These are phyloP conservation scores for Pleomassaria siparia DNA, from an alignment of 2,329 filamentous ascomycete genomes.

Conservation along the genomic window DNA sequence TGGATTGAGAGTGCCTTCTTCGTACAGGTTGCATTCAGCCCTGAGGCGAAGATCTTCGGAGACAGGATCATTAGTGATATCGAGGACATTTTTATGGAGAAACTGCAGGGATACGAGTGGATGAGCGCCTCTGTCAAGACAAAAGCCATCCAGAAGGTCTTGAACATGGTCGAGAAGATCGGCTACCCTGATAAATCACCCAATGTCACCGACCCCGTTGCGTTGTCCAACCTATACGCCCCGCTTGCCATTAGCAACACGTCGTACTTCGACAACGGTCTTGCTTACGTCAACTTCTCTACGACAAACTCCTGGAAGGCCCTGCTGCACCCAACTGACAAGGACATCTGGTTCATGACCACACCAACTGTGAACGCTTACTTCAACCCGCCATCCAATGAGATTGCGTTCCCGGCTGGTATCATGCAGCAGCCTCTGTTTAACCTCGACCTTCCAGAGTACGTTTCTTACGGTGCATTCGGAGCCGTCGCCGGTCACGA, in stretches of 20 bases:
- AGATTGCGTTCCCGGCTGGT: neutral
- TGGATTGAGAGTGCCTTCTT: neutral
- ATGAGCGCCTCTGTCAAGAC: neutral
- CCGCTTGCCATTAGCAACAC: neutral
- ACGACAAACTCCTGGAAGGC: neutral
- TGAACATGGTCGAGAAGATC: conserved; percentile 1
- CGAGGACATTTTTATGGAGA: neutral
- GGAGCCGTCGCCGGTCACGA: neutral
- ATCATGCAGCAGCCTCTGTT: neutral
- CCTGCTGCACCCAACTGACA: neutral
- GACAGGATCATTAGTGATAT: neutral
- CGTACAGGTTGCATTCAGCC: neutral
- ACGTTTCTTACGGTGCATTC: neutral
- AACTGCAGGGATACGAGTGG: neutral
- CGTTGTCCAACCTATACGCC: neutral
- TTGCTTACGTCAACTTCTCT: neutral
- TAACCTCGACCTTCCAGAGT: neutral
- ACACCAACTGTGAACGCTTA: neutral
- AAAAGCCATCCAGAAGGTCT: neutral
- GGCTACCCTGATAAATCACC: neutral
- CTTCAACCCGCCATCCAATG: neutral
- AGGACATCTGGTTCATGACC: neutral
- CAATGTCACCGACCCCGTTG: neutral
- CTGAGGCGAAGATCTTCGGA: neutral
- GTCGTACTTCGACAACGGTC: neutral